Percentiles rank a stretch among this genome's conserved stretches.
These are phyloP conservation scores for Moniliella sp. DNA, from an alignment of 1,284 basidiomycete genomes.

Conservation along the genomic window DNA sequence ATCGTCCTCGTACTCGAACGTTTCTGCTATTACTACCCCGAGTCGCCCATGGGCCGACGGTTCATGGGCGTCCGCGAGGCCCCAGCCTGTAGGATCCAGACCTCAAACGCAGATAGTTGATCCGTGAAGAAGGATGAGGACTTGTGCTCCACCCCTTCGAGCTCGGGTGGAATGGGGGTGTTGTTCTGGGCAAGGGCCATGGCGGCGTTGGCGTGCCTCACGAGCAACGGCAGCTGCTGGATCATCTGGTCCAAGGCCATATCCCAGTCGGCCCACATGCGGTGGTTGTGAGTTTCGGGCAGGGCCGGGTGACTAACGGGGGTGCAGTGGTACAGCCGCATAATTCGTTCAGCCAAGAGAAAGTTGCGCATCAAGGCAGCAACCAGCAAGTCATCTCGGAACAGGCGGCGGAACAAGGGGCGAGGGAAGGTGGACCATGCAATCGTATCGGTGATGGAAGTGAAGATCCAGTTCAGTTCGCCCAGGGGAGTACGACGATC, in stretches of 20 bases:
- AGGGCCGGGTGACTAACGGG: conserved; percentile 78
- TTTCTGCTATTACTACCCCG: neutral
- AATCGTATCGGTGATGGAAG: conserved; percentile 91
- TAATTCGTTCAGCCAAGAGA: conserved; percentile 82
- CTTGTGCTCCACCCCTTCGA: conserved; percentile 42
- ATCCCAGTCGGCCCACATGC: conserved; percentile 92
- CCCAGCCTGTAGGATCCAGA: conserved; percentile 51
- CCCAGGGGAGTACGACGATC: conserved; percentile 84
- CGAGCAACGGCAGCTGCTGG: conserved; percentile 68
- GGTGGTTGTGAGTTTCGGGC: conserved; percentile 80
- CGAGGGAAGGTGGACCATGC: conserved; percentile 92
- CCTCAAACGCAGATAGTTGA: conserved; percentile 86
- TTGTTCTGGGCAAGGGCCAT: conserved; percentile 32
- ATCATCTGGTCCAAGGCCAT: conserved; percentile 87
- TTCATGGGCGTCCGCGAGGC: conserved; percentile 27
- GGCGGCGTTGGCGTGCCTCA: conserved; percentile 45
- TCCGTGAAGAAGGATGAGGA: conserved; percentile 90
- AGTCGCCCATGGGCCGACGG: conserved; percentile 1
- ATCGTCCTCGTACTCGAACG: conserved; percentile 34
- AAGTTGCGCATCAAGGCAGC: conserved; percentile 92
- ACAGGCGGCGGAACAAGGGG: conserved; percentile 76
- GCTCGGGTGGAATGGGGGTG: conserved; percentile 30
- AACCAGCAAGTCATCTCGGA: conserved; percentile 82
- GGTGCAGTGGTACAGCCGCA: conserved; percentile 94
- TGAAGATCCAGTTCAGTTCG: conserved; percentile 98